Evolutionary conservation across 1,284 basidiomycete species (phyloP), one percentile per base, ranked within the genome.

Genomic region (Sparassis latifolia): DNA sequence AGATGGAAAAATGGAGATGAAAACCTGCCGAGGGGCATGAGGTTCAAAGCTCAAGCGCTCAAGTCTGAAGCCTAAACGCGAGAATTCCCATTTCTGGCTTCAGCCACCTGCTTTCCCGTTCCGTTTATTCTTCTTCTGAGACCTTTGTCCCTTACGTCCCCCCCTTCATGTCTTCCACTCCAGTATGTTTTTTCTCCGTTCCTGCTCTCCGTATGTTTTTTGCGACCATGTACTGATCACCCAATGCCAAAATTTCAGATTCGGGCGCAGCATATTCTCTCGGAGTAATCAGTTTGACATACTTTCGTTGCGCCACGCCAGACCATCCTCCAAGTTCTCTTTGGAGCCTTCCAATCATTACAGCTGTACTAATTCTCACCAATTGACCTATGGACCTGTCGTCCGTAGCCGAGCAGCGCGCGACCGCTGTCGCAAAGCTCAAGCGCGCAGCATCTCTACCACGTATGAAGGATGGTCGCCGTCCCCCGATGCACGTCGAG

Each of bases 391-490:
- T 20, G 20, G 20, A 20, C 20, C 20, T 20, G 58, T 63, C 75
- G 43, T 69, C 77, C 50, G 74, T 79, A 73, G 79, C 84, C 49
- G 79, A 85, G 61, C 79, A 86, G 62, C 79, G 92, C 53, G 88
- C 89, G 61, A 80, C 82, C 52, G 88, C 90, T n/a, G 84, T 94
- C 53, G 89, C 89, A 49, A 91, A 85, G 71, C 80, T 95, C 57
- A 92, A 89, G 69, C 82, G 92, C 58, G 91, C 92, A 38, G 89
- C 91, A 45, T 93, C 91, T 27, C 70, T 94, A 31, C 92, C 92
- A 37, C 79, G 92, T 50, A 89, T 89, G 78, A 89, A 91, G 65
- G 86, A 92, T 66, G 91, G 90, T 2, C 73, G 90, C 46, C 76
- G 92, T 44, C 88, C 88, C 1, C 84, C 86, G 43, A 89, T 90